Base-by-base conservation (phyloP, 2,329 filamentous ascomycete species). In the Neonectria magnoliae region DNA sequence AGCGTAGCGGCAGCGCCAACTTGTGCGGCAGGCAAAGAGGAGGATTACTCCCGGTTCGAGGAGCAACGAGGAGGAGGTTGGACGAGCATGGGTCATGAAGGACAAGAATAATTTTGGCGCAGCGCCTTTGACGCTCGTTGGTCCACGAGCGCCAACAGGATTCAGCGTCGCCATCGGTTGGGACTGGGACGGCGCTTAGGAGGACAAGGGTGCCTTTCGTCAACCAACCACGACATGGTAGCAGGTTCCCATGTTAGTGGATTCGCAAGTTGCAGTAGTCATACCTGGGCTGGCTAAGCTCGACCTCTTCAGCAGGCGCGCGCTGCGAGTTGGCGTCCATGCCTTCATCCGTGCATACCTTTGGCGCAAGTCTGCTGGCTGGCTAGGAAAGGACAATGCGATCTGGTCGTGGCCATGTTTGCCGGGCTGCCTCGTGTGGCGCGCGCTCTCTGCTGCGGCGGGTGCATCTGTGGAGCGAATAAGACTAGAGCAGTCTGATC, bases 181-280 rank as follows among this genome's bases (percentile, higher is more conserved):
- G 36, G 61, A 41, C 38, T 38, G 38, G 42, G 33, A 52, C 57
- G 67, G 65, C 65, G 68, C 68, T 68, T 69, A 69, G 66, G 66
- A 68, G 29, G 59, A 64, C 67, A 62, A 45, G 68, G 65, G 41
- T 62, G 41, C 22, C 42, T 29, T 29, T 31, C 54, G 33, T 52
- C 58, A 59, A 48, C 53, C 53, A 55, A 52, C 62, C 54, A 60
- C 36, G 51, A 29, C 18, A 29, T 51, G 33, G 18, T 45, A 20
- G 31, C 18, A 56, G 44, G 44, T 36, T 57, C 45, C 52, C 57
- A 55, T 56, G 18, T 25, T 41, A 20, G 51, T 38, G 50, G 55
- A 42, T 42, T 54, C 53, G 48, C 33, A 51, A 44, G 36, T 41
- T 29, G 60, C 44, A 60, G 60, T 48, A 53, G 48, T 44, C 48